Evolutionary conservation across 345 rosid genomes (phyloP), one percentile per base, ranked within the genome.

Genomic region (Brassica carinata): DNA sequence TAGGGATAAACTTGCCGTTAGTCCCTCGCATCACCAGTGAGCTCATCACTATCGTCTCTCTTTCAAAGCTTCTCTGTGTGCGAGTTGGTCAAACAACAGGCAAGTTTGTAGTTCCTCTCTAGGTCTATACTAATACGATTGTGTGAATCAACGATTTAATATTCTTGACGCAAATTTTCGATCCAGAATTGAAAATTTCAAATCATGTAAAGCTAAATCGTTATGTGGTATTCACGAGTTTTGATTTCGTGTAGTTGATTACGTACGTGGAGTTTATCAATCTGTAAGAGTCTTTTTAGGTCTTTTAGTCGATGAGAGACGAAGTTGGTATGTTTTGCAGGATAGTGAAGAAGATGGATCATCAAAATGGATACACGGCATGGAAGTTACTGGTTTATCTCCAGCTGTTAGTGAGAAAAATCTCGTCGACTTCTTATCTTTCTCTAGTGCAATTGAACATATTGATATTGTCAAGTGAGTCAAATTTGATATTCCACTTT

Each of bases 341-440:
- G 26, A 55, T 64, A 27, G 17, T 43, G 72, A 65, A 19, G 18
- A 79, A 75, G 76, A 93, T 93, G 98, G 80, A 79, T 82, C 61
- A 78, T 77, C 82, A 79, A 69, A 81, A 45, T 38, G 90, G 88
- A 18, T 87, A 85, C 23, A 85, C 18, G 69, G 87, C 3, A 85
- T 91, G 26, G 95, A 91, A 81, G 92, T 91, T 8, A 89, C 91
- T 2, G 92, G 94, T 11, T 85, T 93, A 65, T 85, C 98, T 64
- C 90, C 95, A 40, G 84, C 84, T 40, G 85, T 89, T 38, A 85
- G 91, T 9, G 97, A 90, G 86, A 86, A 77, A 55, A 90, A 89
- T 77, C 83, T 93, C 36, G 53, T 74, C 15, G 98, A 91, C 8
- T 91, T 93, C 79, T 93, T 93, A 83, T 87, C 92, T 5, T 89